Percentiles rank a stretch among this genome's conserved stretches.
These are phyloP conservation scores for Lichtheimia ramosa DNA, from an alignment of 371 early-diverging fungal genomes.

Conservation along the genomic window DNA sequence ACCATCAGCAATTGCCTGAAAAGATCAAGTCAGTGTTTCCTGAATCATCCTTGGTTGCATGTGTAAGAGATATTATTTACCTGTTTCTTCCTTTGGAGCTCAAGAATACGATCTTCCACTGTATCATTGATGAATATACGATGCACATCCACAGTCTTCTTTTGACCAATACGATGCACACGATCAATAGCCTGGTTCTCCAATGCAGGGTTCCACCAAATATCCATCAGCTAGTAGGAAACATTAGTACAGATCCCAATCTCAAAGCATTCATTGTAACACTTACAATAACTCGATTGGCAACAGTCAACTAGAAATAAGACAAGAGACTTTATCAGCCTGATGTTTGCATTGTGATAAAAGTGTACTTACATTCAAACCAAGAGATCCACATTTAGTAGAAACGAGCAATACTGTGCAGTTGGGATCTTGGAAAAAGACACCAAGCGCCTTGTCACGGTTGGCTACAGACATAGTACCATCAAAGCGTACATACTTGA, in stretches of 20 bases:
- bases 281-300: slow-evolving; percentile 11
- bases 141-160: slow-evolving; percentile 19
- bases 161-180: slow-evolving; percentile 37
- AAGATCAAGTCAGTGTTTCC: background rate
- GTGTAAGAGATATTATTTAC: background rate
- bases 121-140: slow-evolving; percentile 27
- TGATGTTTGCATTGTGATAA: background rate
- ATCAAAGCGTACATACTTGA: slow-evolving; percentile 39
- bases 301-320: slow-evolving; percentile 9
- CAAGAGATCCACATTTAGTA: slow-evolving; percentile 53
- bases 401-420: slow-evolving; percentile 64
- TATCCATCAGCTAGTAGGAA: slow-evolving; percentile 44
- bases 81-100: slow-evolving; percentile 40
- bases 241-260: background rate
- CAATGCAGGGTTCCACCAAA: slow-evolving; percentile 70
- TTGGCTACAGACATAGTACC: slow-evolving; percentile 44
- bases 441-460: slow-evolving; percentile 40
- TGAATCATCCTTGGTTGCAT: background rate
- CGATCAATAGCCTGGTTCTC: slow-evolving; percentile 66
- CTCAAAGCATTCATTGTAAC: background rate
- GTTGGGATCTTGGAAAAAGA: slow-evolving; percentile 51
- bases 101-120: slow-evolving; percentile 50
- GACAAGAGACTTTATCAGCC: background rate
- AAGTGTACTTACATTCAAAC: slow-evolving; percentile 78
- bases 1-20: slow-evolving; percentile 34